Base-by-base conservation (phyloP, 1,139 yeast species). In the Blastobotrys elegans region DNA sequence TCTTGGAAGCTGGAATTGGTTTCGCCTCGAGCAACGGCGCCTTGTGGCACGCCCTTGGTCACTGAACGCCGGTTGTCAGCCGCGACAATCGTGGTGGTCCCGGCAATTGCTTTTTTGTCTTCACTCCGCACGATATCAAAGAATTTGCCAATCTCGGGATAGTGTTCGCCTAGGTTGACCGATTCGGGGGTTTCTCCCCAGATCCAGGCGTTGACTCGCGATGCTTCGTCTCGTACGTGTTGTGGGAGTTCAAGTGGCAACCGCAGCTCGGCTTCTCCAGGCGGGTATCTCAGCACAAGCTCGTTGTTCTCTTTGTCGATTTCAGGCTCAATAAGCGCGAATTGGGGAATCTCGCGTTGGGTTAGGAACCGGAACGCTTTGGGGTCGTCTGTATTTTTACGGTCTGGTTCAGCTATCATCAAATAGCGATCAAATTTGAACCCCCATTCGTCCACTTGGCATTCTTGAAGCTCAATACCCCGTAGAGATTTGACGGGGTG, bases 401-500 rank as follows among this genome's bases (percentile, higher is more conserved):
- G 44, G 29, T 63, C 58, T 2, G 62, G 61, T 38, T 61, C 56
- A 0, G 69, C 69, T 27, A 73, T 53, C 67, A 70, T 66, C 52
- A 61, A 72, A 51, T 66, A 65, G 17, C 78, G 61, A 53, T 74
- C 78, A 46, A 69, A 58, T 55, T 64, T 66, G 49, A 73, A 62
- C 1, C 78, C 77, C 51, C 60, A 55, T 43, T 60, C 61, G 49
- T 64, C 68, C 22, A 73, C 53, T 27, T 60, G 63, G 63, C 72
- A 66, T 40, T 62, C 57, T 1, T 60, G 47, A 13, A 69, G 65
- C n/a, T 56, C 54, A 21, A 73, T 49, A 10, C 72, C 73, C 1
- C 66, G 56, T 10, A 67, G 64, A 0, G 75, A 69, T 52, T 73
- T 73, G 49, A 73, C 64, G 0, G 77, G 77, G 49, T 65, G 69